Conservation (phyloP, 2,329 filamentous ascomycete species). For the Beauveria pseudobassiana region DNA sequence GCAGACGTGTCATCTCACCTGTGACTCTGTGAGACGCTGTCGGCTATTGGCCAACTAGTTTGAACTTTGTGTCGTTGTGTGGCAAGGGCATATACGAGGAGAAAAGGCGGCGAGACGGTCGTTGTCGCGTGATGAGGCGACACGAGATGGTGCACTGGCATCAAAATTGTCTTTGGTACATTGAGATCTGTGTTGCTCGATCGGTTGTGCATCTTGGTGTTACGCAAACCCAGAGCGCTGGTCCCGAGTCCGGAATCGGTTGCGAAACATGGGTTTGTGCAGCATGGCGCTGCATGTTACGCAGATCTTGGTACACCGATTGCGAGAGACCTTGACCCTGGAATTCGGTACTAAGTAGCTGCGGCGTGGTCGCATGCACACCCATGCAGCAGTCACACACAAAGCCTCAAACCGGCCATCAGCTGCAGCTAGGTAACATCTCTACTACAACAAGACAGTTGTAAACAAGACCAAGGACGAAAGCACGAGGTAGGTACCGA, state of each 20-base stretch:
- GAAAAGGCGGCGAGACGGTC: background rate
- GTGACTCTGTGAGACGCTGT: constrained; percentile 19
- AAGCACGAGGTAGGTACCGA: background rate
- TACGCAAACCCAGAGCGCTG: background rate
- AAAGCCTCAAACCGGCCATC: background rate
- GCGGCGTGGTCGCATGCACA: background rate
- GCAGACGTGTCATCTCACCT: constrained; percentile 30
- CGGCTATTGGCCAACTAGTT: background rate
- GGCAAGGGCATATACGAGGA: background rate
- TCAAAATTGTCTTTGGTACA: background rate
- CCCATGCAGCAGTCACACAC: background rate
- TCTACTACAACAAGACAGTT: background rate
- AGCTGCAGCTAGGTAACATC: background rate
- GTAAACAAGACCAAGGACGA: background rate
- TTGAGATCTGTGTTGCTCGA: constrained; percentile 1
- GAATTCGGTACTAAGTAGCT: background rate
- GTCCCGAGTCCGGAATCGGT: background rate
- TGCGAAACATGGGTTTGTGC: background rate
- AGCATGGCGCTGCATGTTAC: background rate
- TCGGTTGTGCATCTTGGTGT: constrained; percentile 2
- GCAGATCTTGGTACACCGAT: background rate
- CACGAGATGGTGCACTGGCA: background rate
- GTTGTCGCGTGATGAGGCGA: background rate
- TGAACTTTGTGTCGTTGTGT: background rate
- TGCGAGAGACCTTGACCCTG: background rate